Conservation (phyloP, 495 filamentous ascomycete species). For the Penicillium waksmanii region DNA sequence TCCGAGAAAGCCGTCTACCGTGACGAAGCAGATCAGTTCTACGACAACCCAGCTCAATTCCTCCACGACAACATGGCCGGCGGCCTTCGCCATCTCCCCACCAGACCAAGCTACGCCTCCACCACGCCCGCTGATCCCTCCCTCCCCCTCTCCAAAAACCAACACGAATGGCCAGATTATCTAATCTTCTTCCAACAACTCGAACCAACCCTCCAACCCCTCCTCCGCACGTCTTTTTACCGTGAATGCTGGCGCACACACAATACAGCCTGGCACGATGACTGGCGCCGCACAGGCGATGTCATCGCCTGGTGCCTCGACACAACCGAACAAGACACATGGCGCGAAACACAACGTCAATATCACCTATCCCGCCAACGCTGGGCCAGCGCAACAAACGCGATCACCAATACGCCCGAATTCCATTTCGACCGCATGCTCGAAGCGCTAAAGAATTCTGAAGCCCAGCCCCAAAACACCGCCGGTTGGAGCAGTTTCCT, state of each 20-base stretch:
- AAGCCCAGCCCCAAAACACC: conserved; percentile 19
- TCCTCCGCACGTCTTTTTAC: conserved; percentile 62
- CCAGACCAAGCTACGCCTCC: conserved; percentile 37
- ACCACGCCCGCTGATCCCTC: conserved; percentile 5
- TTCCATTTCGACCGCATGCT: conserved; percentile 44
- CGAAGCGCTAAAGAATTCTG: conserved; percentile 32
- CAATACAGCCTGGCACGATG: conserved; percentile 87
- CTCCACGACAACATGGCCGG: conserved; percentile 55
- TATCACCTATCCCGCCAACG: neutral
- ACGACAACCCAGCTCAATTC: conserved; percentile 66
- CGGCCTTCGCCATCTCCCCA: conserved; percentile 44
- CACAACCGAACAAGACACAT: conserved; percentile 38
- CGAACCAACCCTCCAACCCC: conserved; percentile 50
- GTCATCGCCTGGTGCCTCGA: conserved; percentile 79
- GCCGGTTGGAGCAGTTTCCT: conserved; percentile 21
- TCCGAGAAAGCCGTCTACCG: conserved; percentile 65
- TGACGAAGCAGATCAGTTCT: conserved; percentile 93
- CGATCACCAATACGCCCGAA: conserved; percentile 25
- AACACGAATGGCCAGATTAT: conserved; percentile 59
- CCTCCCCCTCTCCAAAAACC: conserved; percentile 4
- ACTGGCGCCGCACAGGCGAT: conserved; percentile 81
- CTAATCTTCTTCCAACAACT: conserved; percentile 68
- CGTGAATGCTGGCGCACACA: conserved; percentile 70
- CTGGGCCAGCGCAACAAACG: conserved; percentile 7
- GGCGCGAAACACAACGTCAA: conserved; percentile 32